These are phyloP conservation scores for Antitrichia curtipendula DNA, from an alignment of 225 moss, liverwort and hornwort genomes.

Conservation along the genomic window DNA sequence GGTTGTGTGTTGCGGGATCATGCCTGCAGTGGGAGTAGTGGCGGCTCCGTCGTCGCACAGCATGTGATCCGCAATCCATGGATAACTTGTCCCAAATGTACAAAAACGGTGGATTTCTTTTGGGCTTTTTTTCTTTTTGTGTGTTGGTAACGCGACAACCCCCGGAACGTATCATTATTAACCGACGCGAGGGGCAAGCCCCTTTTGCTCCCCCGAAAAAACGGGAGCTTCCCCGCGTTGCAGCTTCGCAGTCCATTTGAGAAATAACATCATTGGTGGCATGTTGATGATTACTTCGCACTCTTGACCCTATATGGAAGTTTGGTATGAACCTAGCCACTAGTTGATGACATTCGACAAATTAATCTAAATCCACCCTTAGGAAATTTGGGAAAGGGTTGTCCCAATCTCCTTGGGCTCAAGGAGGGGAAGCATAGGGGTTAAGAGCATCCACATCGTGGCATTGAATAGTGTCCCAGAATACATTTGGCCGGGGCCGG, in stretches of 20 bases:
- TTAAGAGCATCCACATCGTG: too few relatives aligned
- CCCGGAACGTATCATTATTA: too few relatives aligned
- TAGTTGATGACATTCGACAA: background rate
- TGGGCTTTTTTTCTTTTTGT: too few relatives aligned
- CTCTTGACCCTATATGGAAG: fast-evolving
- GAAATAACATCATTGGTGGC: background rate
- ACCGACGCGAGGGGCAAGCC: fast-evolving
- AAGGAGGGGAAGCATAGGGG: too few relatives aligned
- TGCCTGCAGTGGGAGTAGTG: background rate
- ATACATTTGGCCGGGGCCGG: too few relatives aligned
- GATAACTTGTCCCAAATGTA: background rate
- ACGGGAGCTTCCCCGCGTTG: background rate
- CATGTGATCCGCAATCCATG: background rate
- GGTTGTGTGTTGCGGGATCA: background rate
- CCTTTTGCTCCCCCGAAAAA: background rate
- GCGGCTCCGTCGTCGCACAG: background rate
- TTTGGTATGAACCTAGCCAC: fast-evolving
- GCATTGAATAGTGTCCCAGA: too few relatives aligned
- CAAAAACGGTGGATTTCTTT: background rate
- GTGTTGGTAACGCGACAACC: background rate
- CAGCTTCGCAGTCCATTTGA: background rate
- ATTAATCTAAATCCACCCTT: background rate
- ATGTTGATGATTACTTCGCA: background rate
- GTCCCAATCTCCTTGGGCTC: background rate
- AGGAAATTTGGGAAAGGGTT: background rate